Evolutionary conservation across 2,329 filamentous ascomycete species (phyloP).

Genomic region (Aureobasidium sp.): DNA sequence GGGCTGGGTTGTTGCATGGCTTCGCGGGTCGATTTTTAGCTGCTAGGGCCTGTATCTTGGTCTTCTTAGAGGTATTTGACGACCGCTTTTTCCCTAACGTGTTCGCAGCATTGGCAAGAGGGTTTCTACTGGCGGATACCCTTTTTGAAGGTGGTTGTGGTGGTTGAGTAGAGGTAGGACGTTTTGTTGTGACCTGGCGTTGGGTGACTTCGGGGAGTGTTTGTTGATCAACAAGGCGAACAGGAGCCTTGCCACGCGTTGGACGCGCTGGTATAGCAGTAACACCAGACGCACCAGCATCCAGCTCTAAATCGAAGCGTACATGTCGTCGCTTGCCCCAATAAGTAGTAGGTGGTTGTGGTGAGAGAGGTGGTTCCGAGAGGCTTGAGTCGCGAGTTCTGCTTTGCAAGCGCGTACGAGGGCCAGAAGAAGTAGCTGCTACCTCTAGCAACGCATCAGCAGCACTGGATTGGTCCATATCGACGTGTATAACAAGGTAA

Average conservation of each 20-base stretch:
- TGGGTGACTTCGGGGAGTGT: neutral
- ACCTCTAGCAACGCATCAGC: too few species aligned
- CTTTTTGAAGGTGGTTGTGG: neutral
- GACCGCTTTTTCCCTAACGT: neutral
- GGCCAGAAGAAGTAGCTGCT: too few species aligned
- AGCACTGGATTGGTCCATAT: too few species aligned
- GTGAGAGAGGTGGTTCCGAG: neutral
- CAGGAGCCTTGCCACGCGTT: neutral
- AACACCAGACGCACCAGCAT: too few species aligned
- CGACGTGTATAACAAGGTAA: too few species aligned
- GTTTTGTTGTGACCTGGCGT: neutral
- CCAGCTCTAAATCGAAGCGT: neutral
- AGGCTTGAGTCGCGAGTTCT: too few species aligned
- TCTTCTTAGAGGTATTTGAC: neutral
- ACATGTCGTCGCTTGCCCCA: neutral
- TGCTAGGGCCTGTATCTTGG: neutral
- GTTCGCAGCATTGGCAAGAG: neutral
- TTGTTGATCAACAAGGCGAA: neutral
- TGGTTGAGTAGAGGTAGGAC: neutral
- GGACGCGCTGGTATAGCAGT: neutral
- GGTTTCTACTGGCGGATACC: neutral
- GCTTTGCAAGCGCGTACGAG: too few species aligned
- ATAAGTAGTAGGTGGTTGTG: neutral
- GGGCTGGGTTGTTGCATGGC: neutral
- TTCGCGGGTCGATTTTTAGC: neutral